Base-by-base conservation (phyloP, 805 yeast genomes). In the Yamadazyma takamatsuzukensis region DNA sequence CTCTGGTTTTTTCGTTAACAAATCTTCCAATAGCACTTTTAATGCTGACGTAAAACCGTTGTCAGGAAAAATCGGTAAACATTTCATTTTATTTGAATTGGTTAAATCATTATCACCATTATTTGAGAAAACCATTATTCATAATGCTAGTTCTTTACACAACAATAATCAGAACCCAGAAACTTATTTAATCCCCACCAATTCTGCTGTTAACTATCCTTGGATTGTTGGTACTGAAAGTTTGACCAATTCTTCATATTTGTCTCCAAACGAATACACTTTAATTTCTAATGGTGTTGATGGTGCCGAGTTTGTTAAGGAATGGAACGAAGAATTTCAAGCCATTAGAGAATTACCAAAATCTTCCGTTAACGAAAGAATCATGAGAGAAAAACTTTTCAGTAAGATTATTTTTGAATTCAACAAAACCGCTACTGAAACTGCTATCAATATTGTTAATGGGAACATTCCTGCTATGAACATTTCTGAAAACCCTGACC, bases 321-420 rank as follows among this genome's bases (percentile, higher is more conserved):
- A 90, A 48, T 89, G 94, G 84, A 88, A 88, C 55, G 95, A 83
- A 44, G 97, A 93, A 47, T 78, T 78, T 51, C 97, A 93, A 64
- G 70, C 86, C 3, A 70, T 86, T 29, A 75, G 78, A 41, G 96
- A 88, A 44, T 68, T 87, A 40, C 78, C 87, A 19, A 64, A 68
- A 21, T 51, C 67, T 2, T 56, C 73, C 15, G 58, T 86, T 33
- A 74, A 74, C 34, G 88, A 84, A 40, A 73, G 89, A 41, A 68
- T 87, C 30, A 61, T 80, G 29, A 74, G 89, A 46, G 98, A 93
- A 53, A 77, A 80, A 45, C 59, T 87, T 33, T 62, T 87, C 37
- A 77, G 78, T 53, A 82, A 81, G 51, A 71, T 80, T 16, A 70
- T 83, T 29, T 77, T 72, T 47, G 96, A 86, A 29, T 93, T 90